phyloP scores from a whole-genome alignment of 805 yeast genomes.

The Suhomyces sp. region DNA sequence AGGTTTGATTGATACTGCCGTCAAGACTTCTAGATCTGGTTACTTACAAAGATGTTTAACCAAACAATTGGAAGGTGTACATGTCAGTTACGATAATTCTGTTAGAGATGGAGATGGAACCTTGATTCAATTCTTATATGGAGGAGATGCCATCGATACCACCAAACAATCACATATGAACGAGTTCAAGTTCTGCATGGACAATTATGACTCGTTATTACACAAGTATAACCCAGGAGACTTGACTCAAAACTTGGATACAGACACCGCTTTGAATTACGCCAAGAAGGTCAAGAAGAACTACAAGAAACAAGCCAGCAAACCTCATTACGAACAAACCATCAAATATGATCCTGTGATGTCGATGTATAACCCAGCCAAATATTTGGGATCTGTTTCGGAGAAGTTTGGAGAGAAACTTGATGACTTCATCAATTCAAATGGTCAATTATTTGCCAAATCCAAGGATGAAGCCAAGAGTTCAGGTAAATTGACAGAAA shows the following conservation, averaged over 20 bases:
- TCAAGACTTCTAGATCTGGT: conserved; percentile 97
- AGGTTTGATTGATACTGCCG: conserved; percentile 99
- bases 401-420: conserved; percentile 82
- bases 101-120: conserved; percentile 96
- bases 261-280: conserved; percentile 77
- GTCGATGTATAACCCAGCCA: conserved; percentile 82
- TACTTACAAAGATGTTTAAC: conserved; percentile 97
- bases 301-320: conserved; percentile 57
- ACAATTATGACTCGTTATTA: conserved; percentile 83
- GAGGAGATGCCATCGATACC: conserved; percentile 95
- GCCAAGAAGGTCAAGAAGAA: conserved; percentile 79
- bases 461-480: conserved; percentile 48
- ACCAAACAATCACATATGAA: conserved; percentile 92
- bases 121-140: conserved; percentile 90
- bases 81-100: conserved; percentile 88
- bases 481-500: conserved; percentile 57
- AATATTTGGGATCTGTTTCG: conserved; percentile 88
- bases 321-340: conserved; percentile 63
- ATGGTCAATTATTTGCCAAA: conserved; percentile 55
- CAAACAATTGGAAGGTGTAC: conserved; percentile 97
- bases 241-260: conserved; percentile 69
- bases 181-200: conserved; percentile 89
- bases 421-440: conserved; percentile 62
- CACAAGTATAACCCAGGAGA: conserved; percentile 84
- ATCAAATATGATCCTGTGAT: conserved; percentile 84